phyloP scores from a whole-genome alignment of 164 flowering plant species.

The Macadamia tetraphylla region DNA sequence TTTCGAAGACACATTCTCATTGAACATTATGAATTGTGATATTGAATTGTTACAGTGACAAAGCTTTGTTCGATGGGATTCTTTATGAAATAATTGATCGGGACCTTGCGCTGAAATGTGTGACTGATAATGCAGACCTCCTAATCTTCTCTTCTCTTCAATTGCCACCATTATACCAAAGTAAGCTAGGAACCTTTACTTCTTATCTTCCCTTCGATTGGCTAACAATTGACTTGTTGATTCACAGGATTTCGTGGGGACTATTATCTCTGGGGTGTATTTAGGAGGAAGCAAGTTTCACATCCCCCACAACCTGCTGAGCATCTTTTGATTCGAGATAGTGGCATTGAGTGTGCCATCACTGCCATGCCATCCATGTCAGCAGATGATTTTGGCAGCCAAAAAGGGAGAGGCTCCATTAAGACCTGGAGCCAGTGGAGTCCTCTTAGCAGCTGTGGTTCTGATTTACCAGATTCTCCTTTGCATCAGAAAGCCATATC shows the following conservation, averaged over 20 bases:
- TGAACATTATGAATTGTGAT: not conserved
- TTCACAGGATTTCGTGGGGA: conserved; percentile 26
- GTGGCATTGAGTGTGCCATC: not conserved
- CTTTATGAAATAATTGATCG: conserved; percentile 16
- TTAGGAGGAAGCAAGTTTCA: conserved; percentile 14
- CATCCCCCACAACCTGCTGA: not conserved
- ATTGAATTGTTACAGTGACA: conserved; percentile 16
- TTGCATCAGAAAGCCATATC: not conserved
- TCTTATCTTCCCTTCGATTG: conserved; percentile 1
- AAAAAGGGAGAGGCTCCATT: not conserved
- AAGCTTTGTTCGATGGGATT: conserved; percentile 6
- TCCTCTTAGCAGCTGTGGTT: conserved; percentile 12
- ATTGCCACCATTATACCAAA: conserved; percentile 23
- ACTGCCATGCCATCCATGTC: not conserved
- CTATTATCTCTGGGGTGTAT: conserved; percentile 37
- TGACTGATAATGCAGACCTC: conserved; percentile 21
- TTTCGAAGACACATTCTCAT: not conserved
- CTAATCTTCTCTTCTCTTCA: conserved; percentile 28
- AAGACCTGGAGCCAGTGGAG: conserved; percentile 2
- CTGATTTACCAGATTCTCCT: conserved; percentile 10
- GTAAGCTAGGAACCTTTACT: conserved; percentile 21
- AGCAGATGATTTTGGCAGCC: not conserved
- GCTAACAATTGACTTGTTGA: not conserved
- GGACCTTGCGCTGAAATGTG: conserved; percentile 19
- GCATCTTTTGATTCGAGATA: not conserved